phyloP scores from a whole-genome alignment of 2,329 filamentous ascomycete species.

The Bipolaris bicolor region DNA sequence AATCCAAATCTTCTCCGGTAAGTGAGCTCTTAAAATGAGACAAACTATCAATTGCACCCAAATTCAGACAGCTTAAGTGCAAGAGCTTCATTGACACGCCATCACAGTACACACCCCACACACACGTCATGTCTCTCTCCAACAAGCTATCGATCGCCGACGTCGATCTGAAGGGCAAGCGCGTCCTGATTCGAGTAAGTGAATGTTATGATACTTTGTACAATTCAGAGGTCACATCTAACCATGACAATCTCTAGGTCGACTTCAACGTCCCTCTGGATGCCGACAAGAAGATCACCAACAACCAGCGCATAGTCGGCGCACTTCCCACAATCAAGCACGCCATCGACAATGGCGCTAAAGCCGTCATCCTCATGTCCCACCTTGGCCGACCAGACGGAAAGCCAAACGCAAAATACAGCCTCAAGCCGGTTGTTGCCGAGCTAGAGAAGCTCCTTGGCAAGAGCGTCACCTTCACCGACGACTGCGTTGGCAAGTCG shows the following conservation, averaged over 20 bases:
- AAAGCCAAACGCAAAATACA: conserved; percentile 89
- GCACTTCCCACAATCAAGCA: conserved; percentile 95
- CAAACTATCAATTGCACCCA: conserved; percentile 8
- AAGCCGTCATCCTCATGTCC: conserved; percentile 95
- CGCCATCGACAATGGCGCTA: conserved; percentile 86
- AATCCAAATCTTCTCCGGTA: conserved; percentile 25
- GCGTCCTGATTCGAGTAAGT: conserved; percentile 93
- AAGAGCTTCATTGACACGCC: conserved; percentile 5
- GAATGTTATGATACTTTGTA: conserved; percentile 22
- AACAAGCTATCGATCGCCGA: conserved; percentile 98
- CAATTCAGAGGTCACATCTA: conserved; percentile 11
- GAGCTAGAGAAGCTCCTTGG: conserved; percentile 91
- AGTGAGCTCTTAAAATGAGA: conserved; percentile 17
- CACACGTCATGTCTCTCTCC: conserved; percentile 84
- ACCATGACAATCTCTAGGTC: conserved; percentile 65
- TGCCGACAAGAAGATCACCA: conserved; percentile 89
- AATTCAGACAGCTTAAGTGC: background rate
- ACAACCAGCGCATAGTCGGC: conserved; percentile 97
- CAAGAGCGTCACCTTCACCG: conserved; percentile 83
- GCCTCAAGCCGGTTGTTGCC: conserved; percentile 85
- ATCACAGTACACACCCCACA: conserved; percentile 13
- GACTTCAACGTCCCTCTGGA: conserved; percentile 99
- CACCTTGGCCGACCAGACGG: conserved; percentile 96
- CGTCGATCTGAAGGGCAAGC: conserved; percentile 96
- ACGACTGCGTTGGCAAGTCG: conserved; percentile 88